A percentile compares a stretch with the other conserved stretches of the same genome.
These are phyloP conservation scores for Prunus kanzakura DNA, from an alignment of 306 rosid species.

Conservation along the genomic window DNA sequence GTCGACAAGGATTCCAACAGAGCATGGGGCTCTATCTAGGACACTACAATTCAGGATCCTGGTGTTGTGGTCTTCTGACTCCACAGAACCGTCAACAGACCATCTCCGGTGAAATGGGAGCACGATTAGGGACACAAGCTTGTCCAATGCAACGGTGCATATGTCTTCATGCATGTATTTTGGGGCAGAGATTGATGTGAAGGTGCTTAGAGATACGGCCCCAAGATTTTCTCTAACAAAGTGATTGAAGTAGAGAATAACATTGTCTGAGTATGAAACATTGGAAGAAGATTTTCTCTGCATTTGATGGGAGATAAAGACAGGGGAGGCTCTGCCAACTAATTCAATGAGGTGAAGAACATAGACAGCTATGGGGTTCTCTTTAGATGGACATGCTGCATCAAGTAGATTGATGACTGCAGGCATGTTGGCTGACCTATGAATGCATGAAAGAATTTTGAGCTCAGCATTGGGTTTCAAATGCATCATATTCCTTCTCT, in stretches of 20 bases:
- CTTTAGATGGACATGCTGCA: constrained; percentile 33
- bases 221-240: constrained; percentile 26
- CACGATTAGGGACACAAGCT: constrained; percentile 34
- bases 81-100: constrained; percentile 35
- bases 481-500: constrained; percentile 36
- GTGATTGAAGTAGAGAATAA: constrained; percentile 35
- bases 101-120: constrained; percentile 57
- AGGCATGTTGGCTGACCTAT: constrained; percentile 35
- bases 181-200: constrained; percentile 49
- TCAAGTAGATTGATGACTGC: constrained; percentile 32
- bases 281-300: constrained; percentile 17
- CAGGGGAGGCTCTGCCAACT: constrained; percentile 41
- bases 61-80: constrained; percentile 32
- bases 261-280: constrained; percentile 44
- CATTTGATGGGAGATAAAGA: constrained; percentile 41
- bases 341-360: constrained; percentile 53
- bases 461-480: constrained; percentile 28
- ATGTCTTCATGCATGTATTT: constrained; percentile 51
- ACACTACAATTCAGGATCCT: constrained; percentile 38
- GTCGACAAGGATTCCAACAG: constrained; percentile 43
- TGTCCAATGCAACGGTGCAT: constrained; percentile 48
- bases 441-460: constrained; percentile 33
- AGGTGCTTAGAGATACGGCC: constrained; percentile 17
- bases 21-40: constrained; percentile 49
- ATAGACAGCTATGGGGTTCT: constrained; percentile 32